A percentile compares a stretch with the other conserved stretches of the same genome.
phyloP scores from a whole-genome alignment of 1,284 basidiomycete species.

The Ustilago trichophora region DNA sequence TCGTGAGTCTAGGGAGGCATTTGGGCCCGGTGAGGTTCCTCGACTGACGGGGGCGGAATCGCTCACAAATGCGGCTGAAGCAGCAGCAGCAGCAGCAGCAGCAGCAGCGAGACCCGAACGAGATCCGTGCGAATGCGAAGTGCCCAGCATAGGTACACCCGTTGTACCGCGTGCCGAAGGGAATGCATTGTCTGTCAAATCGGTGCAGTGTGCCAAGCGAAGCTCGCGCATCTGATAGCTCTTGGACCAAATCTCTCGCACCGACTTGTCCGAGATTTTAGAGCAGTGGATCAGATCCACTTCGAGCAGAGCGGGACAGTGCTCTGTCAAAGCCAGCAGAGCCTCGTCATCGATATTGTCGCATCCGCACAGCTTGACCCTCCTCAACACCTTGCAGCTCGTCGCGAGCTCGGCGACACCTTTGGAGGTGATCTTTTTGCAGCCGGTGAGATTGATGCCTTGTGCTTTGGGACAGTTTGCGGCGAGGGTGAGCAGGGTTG shows the following conservation, averaged over 20 bases:
- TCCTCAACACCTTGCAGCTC: constrained; percentile 78
- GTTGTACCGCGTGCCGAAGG: constrained; percentile 71
- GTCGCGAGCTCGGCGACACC: constrained; percentile 82
- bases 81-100: too few species aligned
- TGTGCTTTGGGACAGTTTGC: constrained; percentile 79
- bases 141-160: constrained; percentile 40
- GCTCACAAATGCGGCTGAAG: constrained; percentile 1
- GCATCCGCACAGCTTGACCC: constrained; percentile 67
- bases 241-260: constrained; percentile 85
- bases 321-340: constrained; percentile 46
- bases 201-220: constrained; percentile 80
- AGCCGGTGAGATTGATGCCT: constrained; percentile 89
- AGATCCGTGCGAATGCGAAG: constrained; percentile 15
- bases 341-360: constrained; percentile 54
- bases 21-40: constrained; percentile 39
- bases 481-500: constrained; percentile 52
- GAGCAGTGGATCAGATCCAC: constrained; percentile 89
- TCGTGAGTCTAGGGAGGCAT: not conserved
- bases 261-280: constrained; percentile 78
- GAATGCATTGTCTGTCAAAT: constrained; percentile 85
- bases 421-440: constrained; percentile 81
- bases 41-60: constrained; percentile 49
- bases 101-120: constrained; percentile 7
- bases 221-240: constrained; percentile 88
- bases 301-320: constrained; percentile 88